Evolutionary conservation across 768 basidiomycete genomes (phyloP).

Genomic region (Cantharellus cinnabarinus): DNA sequence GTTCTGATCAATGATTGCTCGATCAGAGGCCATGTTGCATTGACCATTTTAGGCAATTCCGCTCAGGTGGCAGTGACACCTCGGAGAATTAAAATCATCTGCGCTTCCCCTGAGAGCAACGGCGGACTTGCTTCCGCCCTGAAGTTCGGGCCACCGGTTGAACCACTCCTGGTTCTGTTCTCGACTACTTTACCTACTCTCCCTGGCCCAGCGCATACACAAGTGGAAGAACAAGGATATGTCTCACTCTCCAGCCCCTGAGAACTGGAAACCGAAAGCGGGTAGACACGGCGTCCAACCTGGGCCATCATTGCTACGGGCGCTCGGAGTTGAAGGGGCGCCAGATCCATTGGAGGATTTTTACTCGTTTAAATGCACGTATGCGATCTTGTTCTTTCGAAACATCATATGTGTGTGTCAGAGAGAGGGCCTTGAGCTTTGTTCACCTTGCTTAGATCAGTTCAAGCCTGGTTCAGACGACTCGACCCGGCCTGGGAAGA

Average conservation of each 20-base stretch:
- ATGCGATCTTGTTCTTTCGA: not conserved
- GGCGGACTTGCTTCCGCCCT: too few species aligned
- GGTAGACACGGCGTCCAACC: not conserved
- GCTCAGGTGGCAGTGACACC: too few species aligned
- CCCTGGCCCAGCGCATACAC: too few species aligned
- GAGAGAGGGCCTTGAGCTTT: slow-evolving; percentile 1
- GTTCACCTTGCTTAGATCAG: slow-evolving; percentile 29
- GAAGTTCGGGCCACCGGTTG: too few species aligned
- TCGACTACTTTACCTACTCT: too few species aligned
- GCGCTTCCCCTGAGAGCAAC: too few species aligned
- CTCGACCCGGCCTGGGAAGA: slow-evolving; percentile 37
- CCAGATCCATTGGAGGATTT: slow-evolving; percentile 24
- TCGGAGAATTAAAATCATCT: too few species aligned
- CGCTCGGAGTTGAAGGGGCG: slow-evolving; percentile 16
- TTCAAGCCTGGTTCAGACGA: slow-evolving; percentile 61
- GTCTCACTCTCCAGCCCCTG: not conserved
- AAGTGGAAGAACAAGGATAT: not conserved
- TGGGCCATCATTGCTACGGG: not conserved
- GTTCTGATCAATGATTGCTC: too few species aligned
- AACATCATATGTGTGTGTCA: not conserved
- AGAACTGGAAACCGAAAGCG: not conserved
- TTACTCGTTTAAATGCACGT: not conserved
- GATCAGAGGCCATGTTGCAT: too few species aligned
- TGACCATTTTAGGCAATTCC: too few species aligned
- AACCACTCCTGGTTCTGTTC: too few species aligned